Evolutionary conservation across 2,329 filamentous ascomycete species (phyloP), one percentile per base, ranked within the genome.

Genomic region (Penicillium sp.): DNA sequence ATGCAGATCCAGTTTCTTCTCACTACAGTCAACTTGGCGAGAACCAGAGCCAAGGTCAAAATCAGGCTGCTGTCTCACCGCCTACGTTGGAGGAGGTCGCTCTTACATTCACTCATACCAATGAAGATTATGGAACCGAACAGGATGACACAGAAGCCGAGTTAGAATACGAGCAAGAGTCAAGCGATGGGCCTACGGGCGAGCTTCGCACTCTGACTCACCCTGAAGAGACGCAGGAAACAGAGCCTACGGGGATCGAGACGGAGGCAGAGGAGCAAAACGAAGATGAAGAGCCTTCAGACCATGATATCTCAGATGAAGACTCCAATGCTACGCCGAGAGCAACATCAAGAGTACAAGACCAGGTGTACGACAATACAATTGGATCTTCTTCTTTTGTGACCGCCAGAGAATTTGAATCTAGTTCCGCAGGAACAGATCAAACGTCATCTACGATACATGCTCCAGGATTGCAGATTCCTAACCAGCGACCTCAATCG

Each of bases 1-100:
- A 76, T 23, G 76, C 78, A 1, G 74, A 78, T 52, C 70, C 74
- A 6, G 71, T 74, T 52, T 66, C 75, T 24, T 69, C 72, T 10
- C 74, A 73, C 53, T 72, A 75, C 33, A 72, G 47, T 24, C 56
- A 75, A 43, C 74, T 74, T 18, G 62, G 66, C n/a, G 62, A n/a
- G n/a, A 16, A 42, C 8, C 41, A 21, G 2, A 28, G 24, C 13
- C 21, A 28, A 4, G 13, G 13, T n/a, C 34, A 67, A 15, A 54
- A 65, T 28, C 58, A 64, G 47, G 64, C 61, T 18, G 68, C 64
- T 3, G 57, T 49, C 24, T 36, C 46, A n/a, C 36, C 41, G 15
- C 52, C 54, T 42, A 52, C 49, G 8, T 46, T 51, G 41, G 53
- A 61, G 21, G 53, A 64, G 21, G 29, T 54, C 9, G 52, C 53